Conservation (phyloP, 768 basidiomycete genomes). For the Mycena polygramma region DNA sequence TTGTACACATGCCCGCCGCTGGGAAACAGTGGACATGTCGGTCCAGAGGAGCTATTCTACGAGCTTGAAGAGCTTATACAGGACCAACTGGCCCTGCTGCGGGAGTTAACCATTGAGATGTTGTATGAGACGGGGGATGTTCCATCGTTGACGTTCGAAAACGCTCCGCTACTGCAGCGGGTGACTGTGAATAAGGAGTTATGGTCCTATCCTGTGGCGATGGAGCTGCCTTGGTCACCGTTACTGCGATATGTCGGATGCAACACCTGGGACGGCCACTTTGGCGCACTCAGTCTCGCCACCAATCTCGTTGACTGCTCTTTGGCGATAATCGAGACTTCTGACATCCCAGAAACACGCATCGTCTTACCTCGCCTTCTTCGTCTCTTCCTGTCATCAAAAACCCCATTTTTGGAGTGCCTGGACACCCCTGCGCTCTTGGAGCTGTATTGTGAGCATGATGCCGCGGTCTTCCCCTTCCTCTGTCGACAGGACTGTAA, state of each 20-base stretch:
- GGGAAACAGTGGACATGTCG: neutral
- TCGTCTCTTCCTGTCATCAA: constrained; percentile 5
- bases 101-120: neutral
- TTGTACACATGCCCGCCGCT: neutral
- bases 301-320: constrained; percentile 15
- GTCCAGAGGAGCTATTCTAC: neutral
- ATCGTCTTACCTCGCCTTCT: constrained; percentile 7
- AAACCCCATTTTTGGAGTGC: neutral
- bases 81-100: neutral
- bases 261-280: constrained; percentile 2
- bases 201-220: neutral
- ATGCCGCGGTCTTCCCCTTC: neutral
- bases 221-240: neutral
- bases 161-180: neutral
- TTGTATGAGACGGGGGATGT: neutral
- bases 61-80: neutral
- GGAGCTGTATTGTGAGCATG: neutral
- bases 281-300: neutral
- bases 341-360: neutral
- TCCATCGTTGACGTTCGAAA: neutral
- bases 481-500: neutral
- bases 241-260: constrained; percentile 2
- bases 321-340: neutral
- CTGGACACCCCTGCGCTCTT: constrained; percentile 17
- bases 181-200: neutral